These are phyloP conservation scores for Claviceps sp. DNA, from an alignment of 2,329 filamentous ascomycete genomes.

Conservation along the genomic window DNA sequence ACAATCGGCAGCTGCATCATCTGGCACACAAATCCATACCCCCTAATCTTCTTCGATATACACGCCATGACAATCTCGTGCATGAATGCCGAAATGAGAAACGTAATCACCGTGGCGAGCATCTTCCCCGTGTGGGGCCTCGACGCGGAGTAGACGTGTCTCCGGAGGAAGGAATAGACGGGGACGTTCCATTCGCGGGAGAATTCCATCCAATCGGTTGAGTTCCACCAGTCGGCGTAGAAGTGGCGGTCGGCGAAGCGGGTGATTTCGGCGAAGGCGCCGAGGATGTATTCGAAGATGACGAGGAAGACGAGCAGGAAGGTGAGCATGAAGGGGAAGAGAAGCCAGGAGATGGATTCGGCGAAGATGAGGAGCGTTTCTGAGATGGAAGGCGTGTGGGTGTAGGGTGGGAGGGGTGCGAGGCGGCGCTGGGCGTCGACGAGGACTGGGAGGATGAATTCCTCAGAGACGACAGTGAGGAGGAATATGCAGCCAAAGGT, in stretches of 20 bases:
- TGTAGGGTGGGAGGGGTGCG: constrained; percentile 21
- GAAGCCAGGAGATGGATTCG: constrained; percentile 78
- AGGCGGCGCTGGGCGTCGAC: constrained; percentile 51
- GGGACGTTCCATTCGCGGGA: constrained; percentile 96
- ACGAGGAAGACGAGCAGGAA: constrained; percentile 93
- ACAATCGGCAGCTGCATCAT: constrained; percentile 96
- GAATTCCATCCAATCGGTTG: constrained; percentile 88
- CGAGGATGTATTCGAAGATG: constrained; percentile 94
- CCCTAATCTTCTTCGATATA: constrained; percentile 91
- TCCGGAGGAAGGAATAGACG: constrained; percentile 85
- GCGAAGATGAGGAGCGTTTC: constrained; percentile 71
- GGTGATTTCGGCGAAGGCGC: constrained; percentile 88
- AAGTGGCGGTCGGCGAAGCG: constrained; percentile 89
- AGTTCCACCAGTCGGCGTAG: constrained; percentile 69
- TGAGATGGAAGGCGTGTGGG: constrained; percentile 25
- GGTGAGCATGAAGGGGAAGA: constrained; percentile 95
- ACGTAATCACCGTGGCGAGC: constrained; percentile 77
- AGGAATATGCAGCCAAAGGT: constrained; percentile 96
- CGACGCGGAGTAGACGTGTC: constrained; percentile 84
- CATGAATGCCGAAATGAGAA: constrained; percentile 75
- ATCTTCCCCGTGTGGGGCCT: constrained; percentile 61
- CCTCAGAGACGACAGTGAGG: constrained; percentile 78
- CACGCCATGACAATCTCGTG: constrained; percentile 97
- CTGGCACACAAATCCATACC: constrained; percentile 88
- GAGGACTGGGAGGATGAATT: constrained; percentile 88